Evolutionary conservation across 371 early-diverging fungal species (phyloP).

Genomic region (Rhizopus delemar): DNA sequence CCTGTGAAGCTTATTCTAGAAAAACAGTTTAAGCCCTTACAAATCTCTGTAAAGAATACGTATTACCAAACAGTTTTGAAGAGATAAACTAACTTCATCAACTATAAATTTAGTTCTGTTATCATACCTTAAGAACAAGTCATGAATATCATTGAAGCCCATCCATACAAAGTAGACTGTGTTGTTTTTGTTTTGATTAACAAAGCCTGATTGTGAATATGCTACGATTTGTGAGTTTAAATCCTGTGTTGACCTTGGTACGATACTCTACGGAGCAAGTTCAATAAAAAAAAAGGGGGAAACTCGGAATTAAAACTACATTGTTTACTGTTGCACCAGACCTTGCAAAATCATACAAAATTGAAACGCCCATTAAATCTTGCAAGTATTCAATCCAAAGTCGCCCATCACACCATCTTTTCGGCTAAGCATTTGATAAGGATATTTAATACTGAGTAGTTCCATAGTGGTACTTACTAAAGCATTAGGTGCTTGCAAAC

Average conservation of each 20-base stretch:
- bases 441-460: neutral
- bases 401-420: constrained; percentile 12
- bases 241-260: constrained; percentile 9
- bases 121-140: constrained; percentile 1
- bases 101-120: neutral
- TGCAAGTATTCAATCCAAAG: constrained; percentile 23
- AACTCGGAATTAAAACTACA: constrained; percentile 3
- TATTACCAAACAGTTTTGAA: neutral
- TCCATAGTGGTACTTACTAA: neutral
- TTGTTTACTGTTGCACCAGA: constrained; percentile 22
- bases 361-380: neutral
- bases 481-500: neutral
- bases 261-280: neutral
- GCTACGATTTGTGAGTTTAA: constrained; percentile 4
- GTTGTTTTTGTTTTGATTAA: neutral
- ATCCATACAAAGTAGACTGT: constrained; percentile 17
- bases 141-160: constrained; percentile 21
- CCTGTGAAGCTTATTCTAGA: constrained; percentile 6
- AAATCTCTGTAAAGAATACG: neutral
- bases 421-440: constrained; percentile 3
- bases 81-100: neutral
- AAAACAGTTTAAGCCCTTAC: neutral
- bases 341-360: constrained; percentile 20
- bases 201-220: neutral
- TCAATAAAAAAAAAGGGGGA: neutral